phyloP scores from a whole-genome alignment of 257 asterid genomes.

The Fraxinus cuspidata region DNA sequence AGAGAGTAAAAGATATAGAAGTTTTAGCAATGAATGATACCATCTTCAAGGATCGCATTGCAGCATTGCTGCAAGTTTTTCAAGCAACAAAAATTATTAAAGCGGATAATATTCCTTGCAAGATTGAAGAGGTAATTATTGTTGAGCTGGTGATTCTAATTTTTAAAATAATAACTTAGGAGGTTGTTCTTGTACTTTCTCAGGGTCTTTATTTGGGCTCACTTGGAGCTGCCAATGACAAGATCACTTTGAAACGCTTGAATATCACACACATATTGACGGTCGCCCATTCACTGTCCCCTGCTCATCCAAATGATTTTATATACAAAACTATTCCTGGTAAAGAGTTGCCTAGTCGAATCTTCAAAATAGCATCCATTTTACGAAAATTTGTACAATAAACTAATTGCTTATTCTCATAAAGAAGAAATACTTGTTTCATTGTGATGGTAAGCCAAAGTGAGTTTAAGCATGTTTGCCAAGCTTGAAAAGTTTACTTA shows the following conservation, averaged over 20 bases:
- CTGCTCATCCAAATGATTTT: conserved; percentile 63
- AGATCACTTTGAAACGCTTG: conserved; percentile 52
- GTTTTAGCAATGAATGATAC: conserved; percentile 43
- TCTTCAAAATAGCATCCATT: neutral
- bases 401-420: neutral
- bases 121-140: conserved; percentile 73
- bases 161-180: neutral
- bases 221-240: conserved; percentile 75
- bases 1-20: conserved; percentile 7
- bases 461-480: neutral
- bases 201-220: conserved; percentile 95
- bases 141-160: neutral
- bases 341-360: conserved; percentile 22
- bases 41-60: conserved; percentile 35
- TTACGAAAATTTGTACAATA: neutral
- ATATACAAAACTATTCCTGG: conserved; percentile 65
- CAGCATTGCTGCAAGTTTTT: conserved; percentile 52
- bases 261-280: conserved; percentile 80
- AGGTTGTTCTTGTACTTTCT: conserved; percentile 18
- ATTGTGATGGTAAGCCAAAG: neutral
- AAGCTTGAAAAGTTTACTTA: too few species aligned
- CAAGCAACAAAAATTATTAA: conserved; percentile 38
- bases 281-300: conserved; percentile 50
- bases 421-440: neutral
- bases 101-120: conserved; percentile 61